Conservation (phyloP, 495 filamentous ascomycete genomes). For the Thozetella sp. region DNA sequence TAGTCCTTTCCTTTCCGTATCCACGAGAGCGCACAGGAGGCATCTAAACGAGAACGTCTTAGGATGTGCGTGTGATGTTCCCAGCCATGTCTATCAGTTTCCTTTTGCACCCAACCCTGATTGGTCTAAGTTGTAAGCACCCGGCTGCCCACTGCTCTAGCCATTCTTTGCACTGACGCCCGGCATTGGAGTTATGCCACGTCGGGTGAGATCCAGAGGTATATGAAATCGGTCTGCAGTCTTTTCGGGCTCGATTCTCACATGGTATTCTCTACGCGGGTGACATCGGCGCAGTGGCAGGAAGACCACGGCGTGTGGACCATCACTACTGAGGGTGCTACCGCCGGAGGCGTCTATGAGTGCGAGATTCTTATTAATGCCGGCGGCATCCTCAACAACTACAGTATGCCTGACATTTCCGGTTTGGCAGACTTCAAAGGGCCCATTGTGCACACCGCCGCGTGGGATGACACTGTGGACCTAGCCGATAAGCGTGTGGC, state of each 20-base stretch:
- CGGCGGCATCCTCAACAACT: slow-evolving; percentile 20
- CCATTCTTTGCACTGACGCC: neutral
- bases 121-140: slow-evolving; percentile 21
- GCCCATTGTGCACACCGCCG: slow-evolving; percentile 45
- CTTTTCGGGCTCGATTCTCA: slow-evolving; percentile 15
- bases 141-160: neutral
- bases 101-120: slow-evolving; percentile 31
- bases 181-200: slow-evolving; percentile 7
- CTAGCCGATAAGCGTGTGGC: slow-evolving; percentile 47
- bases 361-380: slow-evolving; percentile 17
- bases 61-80: slow-evolving; percentile 35
- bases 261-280: neutral
- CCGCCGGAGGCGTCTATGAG: slow-evolving; percentile 5
- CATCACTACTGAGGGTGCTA: slow-evolving; percentile 3
- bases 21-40: neutral
- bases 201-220: slow-evolving; percentile 20
- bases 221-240: slow-evolving; percentile 22
- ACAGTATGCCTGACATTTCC: slow-evolving; percentile 50
- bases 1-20: neutral
- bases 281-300: neutral
- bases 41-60: neutral
- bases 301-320: neutral
- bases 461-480: slow-evolving; percentile 48
- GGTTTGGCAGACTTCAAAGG: slow-evolving; percentile 42
- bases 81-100: slow-evolving; percentile 31